Conservation (phyloP, 2,329 filamentous ascomycete species). For the Talaromyces sp. region DNA sequence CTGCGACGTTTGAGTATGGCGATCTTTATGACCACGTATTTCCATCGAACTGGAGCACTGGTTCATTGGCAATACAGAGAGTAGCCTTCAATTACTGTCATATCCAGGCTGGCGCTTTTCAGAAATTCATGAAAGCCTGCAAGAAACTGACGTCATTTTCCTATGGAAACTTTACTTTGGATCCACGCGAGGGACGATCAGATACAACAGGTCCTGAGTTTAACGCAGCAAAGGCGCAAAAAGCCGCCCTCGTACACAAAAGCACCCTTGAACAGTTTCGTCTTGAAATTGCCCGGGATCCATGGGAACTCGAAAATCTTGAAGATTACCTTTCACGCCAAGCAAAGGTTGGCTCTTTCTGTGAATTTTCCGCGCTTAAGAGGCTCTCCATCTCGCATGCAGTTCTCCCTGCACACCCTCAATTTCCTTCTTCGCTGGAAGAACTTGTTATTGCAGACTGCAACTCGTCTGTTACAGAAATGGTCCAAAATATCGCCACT, state of each 20-base stretch:
- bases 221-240: constrained; percentile 13
- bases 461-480: constrained; percentile 16
- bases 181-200: too few relatives aligned
- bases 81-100: too few relatives aligned
- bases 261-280: constrained; percentile 14
- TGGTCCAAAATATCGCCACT: constrained; percentile 16
- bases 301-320: not conserved
- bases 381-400: constrained; percentile 15
- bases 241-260: constrained; percentile 17
- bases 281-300: constrained; percentile 11
- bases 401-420: constrained; percentile 17
- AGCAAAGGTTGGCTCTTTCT: constrained; percentile 16
- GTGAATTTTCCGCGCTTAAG: constrained; percentile 17
- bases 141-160: too few relatives aligned
- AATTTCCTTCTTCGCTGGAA: constrained; percentile 15
- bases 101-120: too few relatives aligned
- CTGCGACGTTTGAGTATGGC: too few relatives aligned
- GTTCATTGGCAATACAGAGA: too few relatives aligned
- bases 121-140: too few relatives aligned
- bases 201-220: constrained; percentile 5
- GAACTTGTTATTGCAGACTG: constrained; percentile 17
- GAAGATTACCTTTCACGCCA: constrained; percentile 4
- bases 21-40: too few relatives aligned
- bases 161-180: too few relatives aligned
- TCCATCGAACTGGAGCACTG: too few relatives aligned